phyloP scores from a whole-genome alignment of 176 grass and related monocot genomes.

The Phyllostachys edulis region DNA sequence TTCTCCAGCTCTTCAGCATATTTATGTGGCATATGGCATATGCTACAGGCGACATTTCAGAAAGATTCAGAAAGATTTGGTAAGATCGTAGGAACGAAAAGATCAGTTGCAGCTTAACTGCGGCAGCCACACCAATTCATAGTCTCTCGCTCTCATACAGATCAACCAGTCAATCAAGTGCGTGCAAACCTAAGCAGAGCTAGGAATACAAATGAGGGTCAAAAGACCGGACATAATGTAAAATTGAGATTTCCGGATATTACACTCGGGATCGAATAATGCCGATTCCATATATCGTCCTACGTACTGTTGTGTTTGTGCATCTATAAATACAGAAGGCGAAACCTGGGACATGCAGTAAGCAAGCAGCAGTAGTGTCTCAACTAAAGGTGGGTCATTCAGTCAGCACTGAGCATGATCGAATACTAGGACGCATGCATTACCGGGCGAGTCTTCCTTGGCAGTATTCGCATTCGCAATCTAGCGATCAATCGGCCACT shows the following conservation, averaged over 20 bases:
- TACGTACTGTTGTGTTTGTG: background rate
- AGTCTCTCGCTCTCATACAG: background rate
- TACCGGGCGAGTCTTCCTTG: conserved; percentile 47
- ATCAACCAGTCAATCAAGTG: background rate
- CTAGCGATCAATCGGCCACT: background rate
- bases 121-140: background rate
- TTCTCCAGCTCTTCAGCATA: background rate
- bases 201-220: background rate
- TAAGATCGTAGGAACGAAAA: background rate
- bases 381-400: background rate
- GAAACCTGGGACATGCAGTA: background rate
- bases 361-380: background rate
- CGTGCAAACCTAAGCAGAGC: background rate
- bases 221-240: background rate
- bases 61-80: conserved; percentile 4
- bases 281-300: background rate
- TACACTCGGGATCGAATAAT: background rate
- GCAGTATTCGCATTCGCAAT: conserved; percentile 29
- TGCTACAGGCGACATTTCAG: background rate
- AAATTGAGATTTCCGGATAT: background rate
- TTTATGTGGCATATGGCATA: conserved; percentile 29
- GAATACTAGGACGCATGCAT: conserved; percentile 24
- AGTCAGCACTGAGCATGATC: background rate
- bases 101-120: background rate
- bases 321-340: conserved; percentile 27